phyloP scores from a whole-genome alignment of 2,329 filamentous ascomycete species.

The Phoma sp. region DNA sequence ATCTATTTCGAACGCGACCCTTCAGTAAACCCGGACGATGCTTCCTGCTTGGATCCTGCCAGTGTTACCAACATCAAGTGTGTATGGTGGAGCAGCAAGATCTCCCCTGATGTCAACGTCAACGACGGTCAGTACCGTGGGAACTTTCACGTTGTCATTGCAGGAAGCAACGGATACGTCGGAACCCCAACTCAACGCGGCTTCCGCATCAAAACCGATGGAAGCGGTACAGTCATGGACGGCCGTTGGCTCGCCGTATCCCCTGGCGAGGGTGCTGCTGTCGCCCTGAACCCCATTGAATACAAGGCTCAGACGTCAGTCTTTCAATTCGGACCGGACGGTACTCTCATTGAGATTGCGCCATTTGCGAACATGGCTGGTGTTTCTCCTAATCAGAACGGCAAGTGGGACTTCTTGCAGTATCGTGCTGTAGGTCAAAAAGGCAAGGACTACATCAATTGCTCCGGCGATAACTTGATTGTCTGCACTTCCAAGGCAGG shows the following conservation, averaged over 20 bases:
- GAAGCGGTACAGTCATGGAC: constrained; percentile 1
- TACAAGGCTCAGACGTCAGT: constrained; percentile 6
- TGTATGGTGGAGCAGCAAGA: constrained; percentile 28
- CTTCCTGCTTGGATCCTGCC: constrained; percentile 21
- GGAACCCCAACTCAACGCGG: constrained; percentile 1
- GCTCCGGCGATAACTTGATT: constrained; percentile 9
- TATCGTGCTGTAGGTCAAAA: constrained; percentile 3
- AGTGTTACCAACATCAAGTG: constrained; percentile 39
- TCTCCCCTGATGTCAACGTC: constrained; percentile 25
- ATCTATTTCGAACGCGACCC: constrained; percentile 31
- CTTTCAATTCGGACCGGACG: neutral
- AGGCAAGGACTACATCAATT: constrained; percentile 1
- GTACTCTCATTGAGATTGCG: neutral
- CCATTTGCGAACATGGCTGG: neutral
- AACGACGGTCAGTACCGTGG: constrained; percentile 34
- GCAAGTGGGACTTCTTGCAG: constrained; percentile 7
- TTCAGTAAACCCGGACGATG: constrained; percentile 8
- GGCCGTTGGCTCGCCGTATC: constrained; percentile 5
- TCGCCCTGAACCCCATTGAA: constrained; percentile 1
- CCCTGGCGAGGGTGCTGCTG: constrained; percentile 3
- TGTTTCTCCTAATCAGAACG: neutral
- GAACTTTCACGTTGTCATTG: constrained; percentile 27
- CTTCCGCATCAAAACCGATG: constrained; percentile 4
- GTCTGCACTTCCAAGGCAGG: neutral
- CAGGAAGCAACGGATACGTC: constrained; percentile 31